These are phyloP conservation scores for Zygosaccharomyces sapae DNA, from an alignment of 1,139 yeast genomes.

Conservation along the genomic window DNA sequence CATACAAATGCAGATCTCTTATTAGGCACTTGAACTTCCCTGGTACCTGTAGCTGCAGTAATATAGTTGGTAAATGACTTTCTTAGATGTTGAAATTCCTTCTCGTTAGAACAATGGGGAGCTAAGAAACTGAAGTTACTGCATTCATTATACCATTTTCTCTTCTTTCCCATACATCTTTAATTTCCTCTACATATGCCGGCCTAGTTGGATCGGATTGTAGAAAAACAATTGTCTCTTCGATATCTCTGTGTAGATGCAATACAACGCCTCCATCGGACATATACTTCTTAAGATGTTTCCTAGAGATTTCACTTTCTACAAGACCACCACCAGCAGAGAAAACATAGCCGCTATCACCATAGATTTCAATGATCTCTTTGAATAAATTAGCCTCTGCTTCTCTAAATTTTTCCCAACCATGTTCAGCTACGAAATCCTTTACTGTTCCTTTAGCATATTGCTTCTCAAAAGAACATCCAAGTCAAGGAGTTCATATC, in stretches of 20 bases:
- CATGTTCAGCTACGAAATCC: conserved; percentile 58
- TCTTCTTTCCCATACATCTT: conserved; percentile 79
- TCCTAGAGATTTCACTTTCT: conserved; percentile 68
- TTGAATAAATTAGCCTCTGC: conserved; percentile 60
- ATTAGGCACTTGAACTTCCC: conserved; percentile 44
- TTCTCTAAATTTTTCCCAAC: conserved; percentile 84
- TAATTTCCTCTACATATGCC: conserved; percentile 73
- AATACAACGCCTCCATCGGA: conserved; percentile 61
- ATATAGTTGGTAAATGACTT: conserved; percentile 57
- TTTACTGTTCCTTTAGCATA: conserved; percentile 53
- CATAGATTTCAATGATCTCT: conserved; percentile 46
- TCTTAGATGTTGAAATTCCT: conserved; percentile 56
- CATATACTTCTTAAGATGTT: conserved; percentile 51
- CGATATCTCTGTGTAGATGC: conserved; percentile 84
- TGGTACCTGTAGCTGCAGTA: conserved; percentile 60
- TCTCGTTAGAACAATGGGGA: conserved; percentile 57
- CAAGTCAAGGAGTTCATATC: conserved; percentile 71
- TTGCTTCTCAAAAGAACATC: conserved; percentile 66
- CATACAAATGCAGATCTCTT: conserved; percentile 68
- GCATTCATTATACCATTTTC: conserved; percentile 75
- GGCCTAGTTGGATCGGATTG: conserved; percentile 81
- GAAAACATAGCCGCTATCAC: conserved; percentile 57
- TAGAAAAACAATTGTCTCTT: conserved; percentile 72
- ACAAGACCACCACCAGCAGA: conserved; percentile 98
- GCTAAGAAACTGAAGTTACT: conserved; percentile 77